Conservation (phyloP, 2,329 filamentous ascomycete genomes). For the Pseudogymnoascus sp. region DNA sequence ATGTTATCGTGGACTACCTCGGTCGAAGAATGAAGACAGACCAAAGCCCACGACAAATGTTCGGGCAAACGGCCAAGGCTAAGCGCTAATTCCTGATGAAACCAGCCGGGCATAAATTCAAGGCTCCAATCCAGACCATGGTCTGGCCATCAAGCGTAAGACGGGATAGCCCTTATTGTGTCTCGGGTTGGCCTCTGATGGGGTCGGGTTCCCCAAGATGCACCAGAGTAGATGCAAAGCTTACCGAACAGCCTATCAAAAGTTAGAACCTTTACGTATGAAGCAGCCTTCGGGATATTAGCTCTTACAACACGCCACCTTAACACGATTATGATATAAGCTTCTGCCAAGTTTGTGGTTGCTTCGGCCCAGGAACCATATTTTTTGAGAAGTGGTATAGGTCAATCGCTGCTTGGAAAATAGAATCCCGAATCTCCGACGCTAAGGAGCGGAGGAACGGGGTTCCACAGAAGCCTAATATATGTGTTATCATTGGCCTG, state of each 20-base stretch:
- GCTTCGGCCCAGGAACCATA: neutral
- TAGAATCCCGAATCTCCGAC: neutral
- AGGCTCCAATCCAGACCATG: neutral
- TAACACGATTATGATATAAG: neutral
- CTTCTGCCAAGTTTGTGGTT: neutral
- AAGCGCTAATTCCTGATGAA: no score
- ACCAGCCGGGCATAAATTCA: neutral
- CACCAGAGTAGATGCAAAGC: no score
- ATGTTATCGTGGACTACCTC: neutral
- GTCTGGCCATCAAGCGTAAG: neutral
- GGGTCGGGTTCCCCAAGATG: neutral
- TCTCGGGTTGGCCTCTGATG: neutral
- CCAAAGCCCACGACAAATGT: no score
- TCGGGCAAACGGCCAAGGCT: no score
- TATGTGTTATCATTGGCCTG: no score
- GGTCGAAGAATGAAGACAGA: no score
- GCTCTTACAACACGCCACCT: neutral
- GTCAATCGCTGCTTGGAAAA: neutral
- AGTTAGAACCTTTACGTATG: neutral
- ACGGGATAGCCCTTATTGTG: no score
- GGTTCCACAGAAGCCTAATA: no score
- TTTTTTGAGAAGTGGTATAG: neutral
- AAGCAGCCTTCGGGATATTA: neutral
- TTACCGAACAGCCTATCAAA: neutral
- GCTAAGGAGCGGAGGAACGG: neutral